Base-by-base conservation (phyloP, 2,329 filamentous ascomycete species). In the Scorias spongiosa region DNA sequence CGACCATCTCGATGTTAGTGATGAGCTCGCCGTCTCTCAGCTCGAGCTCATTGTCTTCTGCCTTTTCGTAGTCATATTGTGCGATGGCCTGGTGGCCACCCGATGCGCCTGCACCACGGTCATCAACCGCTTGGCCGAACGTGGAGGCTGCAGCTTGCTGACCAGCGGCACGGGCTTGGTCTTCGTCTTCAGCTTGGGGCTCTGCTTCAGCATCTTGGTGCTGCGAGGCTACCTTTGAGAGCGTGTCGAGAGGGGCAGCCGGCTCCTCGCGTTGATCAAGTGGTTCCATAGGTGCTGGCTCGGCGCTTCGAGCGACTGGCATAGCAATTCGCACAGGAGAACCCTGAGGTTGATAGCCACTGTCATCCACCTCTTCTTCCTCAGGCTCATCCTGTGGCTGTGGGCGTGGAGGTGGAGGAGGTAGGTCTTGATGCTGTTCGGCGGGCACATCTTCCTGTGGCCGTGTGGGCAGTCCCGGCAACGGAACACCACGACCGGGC, bases 1-100 rank as follows among this genome's bases (percentile, higher is more conserved):
- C 91, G 2, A 98, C 86, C 84, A 93, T 93, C 49, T 96, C 86
- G 56, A 98, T 94, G 59, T 94, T 81, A 18, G 76, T 87, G 32
- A 98, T 81, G 50, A 80, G 76, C 56, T 95, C 84, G 49, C 88
- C 88, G 65, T 98, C 91, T 20, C 76, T 72, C 14, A 98, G 74
- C 51, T 94, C 87, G 45, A 98, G 76, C 66, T 98, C 91, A 57
- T 98, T 98, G 52, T 94, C 88, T 63, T 98, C 91, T 1, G 87
- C 87, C 66, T 93, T 95, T 57, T 95, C 89, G 59, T 98, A 98
- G 60, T 98, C 91, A 61, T 91, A 98, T 57, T 91, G 80, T 30
- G 91, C 76, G 45, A 93, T 57, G 1, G 91, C 91, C 40, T 78
- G 78, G 59, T 80, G 75, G 43, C 82, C 82, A 30, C 73, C 73